A percentile compares a stretch with the other conserved stretches of the same genome.
Conservation (phyloP, 1,284 basidiomycete species). For the Boletus calvinii region DNA sequence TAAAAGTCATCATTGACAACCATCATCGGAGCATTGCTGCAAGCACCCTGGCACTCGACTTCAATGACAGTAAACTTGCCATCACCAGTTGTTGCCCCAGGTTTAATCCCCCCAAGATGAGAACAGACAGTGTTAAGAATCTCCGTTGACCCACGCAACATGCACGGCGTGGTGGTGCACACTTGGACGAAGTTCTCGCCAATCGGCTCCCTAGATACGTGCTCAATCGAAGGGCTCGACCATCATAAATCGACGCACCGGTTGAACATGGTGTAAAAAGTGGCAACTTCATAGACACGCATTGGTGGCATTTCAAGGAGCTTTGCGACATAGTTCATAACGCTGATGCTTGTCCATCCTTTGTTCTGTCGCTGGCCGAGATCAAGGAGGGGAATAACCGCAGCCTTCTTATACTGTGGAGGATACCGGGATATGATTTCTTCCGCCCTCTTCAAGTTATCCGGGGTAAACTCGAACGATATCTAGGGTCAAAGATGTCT, state of each 20-base stretch:
- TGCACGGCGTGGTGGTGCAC: conserved; percentile 98
- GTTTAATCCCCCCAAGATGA: conserved; percentile 82
- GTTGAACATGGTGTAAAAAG: conserved; percentile 99
- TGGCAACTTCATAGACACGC: conserved; percentile 99
- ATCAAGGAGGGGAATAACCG: conserved; percentile 95
- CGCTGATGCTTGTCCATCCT: conserved; percentile 97
- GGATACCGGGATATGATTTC: conserved; percentile 94
- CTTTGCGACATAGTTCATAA: conserved; percentile 97
- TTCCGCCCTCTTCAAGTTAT: conserved; percentile 83
- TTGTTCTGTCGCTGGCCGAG: conserved; percentile 97
- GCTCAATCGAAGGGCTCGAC: background rate
- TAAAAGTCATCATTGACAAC: conserved; percentile 97
- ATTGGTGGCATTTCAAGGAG: conserved; percentile 95
- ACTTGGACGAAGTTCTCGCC: conserved; percentile 96
- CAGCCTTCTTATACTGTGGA: conserved; percentile 96
- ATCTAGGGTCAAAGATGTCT: conserved; percentile 54
- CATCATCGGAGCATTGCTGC: conserved; percentile 99
- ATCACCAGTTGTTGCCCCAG: conserved; percentile 91
- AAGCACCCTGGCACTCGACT: conserved; percentile 98
- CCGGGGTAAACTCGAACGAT: conserved; percentile 82
- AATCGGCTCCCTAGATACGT: conserved; percentile 77
- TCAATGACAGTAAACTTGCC: conserved; percentile 98
- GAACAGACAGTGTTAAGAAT: conserved; percentile 85
- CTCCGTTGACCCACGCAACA: conserved; percentile 90
- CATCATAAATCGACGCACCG: conserved; percentile 47